Evolutionary conservation across 2,329 filamentous ascomycete genomes (phyloP), one percentile per base, ranked within the genome.

Genomic region (Monilinia laxa): DNA sequence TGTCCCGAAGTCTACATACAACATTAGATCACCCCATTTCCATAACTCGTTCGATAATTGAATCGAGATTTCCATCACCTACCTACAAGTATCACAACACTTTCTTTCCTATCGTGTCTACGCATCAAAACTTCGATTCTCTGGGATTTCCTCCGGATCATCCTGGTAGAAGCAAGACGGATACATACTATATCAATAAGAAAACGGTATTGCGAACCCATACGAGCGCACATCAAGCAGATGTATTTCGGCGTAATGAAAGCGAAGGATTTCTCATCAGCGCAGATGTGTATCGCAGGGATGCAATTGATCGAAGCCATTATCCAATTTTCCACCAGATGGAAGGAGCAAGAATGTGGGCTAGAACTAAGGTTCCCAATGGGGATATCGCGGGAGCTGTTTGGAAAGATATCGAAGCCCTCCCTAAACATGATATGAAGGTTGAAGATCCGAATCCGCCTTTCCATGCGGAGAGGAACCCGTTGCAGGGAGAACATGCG

Each of bases 241-340:
- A 95, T 76, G 84, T 90, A 68, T 92, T 98, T 83, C 83, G 88
- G 71, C 82, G 85, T 68, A 87, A 93, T 79, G 79, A 85, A 65
- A 90, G 85, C 73, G 84, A 88, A 49, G 95, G 94, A 3, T 99
- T 93, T 77, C 90, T 96, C 45, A 91, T 99, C 76, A 90, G 90
- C 68, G 95, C 94, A 31, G 95, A 99, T 77, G 95, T 99, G 23
- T 99, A 98, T 78, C 87, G 95, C 54, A 86, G 95, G 71, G 95
- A 99, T 84, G 93, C 94, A 66, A 90, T 99, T 75, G 95, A 99
- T 79, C 87, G 91, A 66, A 95, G 90, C 73, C 95, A 99, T 79
- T 98, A 98, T 79, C 95, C 95, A 0, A 87, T 96, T 67, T 99
- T 99, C 79, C 95, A 99, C 79, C 95, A 99, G 80, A 98, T 98